Base-by-base conservation (phyloP, 177 flowering plant genomes). In the Vitis hybrid region DNA sequence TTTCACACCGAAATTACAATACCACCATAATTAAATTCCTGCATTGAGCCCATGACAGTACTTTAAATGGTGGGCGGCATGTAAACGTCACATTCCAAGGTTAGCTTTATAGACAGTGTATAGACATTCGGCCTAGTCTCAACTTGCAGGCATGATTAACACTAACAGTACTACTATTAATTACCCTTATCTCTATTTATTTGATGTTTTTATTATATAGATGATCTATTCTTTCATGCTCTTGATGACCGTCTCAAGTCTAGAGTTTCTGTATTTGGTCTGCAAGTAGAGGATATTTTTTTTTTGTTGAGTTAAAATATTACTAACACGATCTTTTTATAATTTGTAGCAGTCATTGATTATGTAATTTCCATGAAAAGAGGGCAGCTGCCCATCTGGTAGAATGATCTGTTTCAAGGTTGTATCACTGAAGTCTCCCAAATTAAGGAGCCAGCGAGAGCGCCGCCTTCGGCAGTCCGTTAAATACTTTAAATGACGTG, bases 31-130 rank as follows among this genome's bases (percentile, higher is more conserved):
- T 18, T 10, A 55, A 30, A 49, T 18, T 32, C 19, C 26, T 69
- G 59, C 70, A 72, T 63, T 52, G 72, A 68, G 61, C 66, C 70
- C 54, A 50, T 32, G 26, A 60, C 60, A 55, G 67, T 23, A 23
- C 18, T 56, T 60, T 49, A 1, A 15, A 48, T 40, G 45, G 45
- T 40, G 8, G n/a, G 17, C 15, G 9, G 40, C 17, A 68, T 68
- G 60, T 49, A 59, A 65, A 49, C 11, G 40, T 52, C 57, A 21
- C 68, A 4, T 26, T 65, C 18, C 32, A 64, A 45, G 67, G 57
- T 1, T 57, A 12, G 17, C 60, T 8, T 60, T 17, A 55, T 5
- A 65, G 56, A 5, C 13, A 52, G 18, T 66, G 58, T 52, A 17
- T 10, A 15, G 11, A 52, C 19, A 62, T 62, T 32, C 17, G 5